Percentiles rank a stretch among this genome's conserved stretches.
phyloP scores from a whole-genome alignment of 2,329 filamentous ascomycete species.

The Trichoderma asperellum region DNA sequence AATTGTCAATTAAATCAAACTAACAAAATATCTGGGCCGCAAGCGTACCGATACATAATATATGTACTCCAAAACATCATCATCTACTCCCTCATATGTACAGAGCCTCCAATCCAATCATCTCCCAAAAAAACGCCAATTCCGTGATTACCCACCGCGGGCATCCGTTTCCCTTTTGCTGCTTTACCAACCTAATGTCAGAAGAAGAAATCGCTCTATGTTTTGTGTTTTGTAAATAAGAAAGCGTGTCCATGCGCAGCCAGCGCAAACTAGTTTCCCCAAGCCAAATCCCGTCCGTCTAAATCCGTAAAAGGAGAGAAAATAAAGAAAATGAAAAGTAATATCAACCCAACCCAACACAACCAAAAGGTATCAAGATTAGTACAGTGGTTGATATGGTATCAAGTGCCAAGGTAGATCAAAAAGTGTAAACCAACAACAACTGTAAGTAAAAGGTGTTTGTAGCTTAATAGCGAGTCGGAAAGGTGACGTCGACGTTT shows the following conservation, averaged over 20 bases:
- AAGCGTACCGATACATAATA: neutral
- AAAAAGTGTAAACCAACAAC: neutral
- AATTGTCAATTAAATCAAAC: neutral
- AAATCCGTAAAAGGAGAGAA: neutral
- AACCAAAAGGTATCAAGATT: neutral
- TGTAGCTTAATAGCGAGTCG: neutral
- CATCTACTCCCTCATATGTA: neutral
- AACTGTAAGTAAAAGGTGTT: neutral
- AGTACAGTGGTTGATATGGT: neutral
- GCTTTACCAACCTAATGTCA: neutral
- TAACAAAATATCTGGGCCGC: neutral
- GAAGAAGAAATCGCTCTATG: slow-evolving; percentile 24
- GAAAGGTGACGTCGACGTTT: neutral
- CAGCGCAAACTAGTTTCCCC: neutral
- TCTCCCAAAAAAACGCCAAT: slow-evolving; percentile 14
- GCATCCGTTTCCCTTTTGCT: slow-evolving; percentile 13
- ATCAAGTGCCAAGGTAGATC: neutral
- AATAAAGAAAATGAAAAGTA: neutral
- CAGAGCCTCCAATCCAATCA: neutral
- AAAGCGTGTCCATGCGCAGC: neutral
- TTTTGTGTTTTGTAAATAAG: slow-evolving; percentile 6
- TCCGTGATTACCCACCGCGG: neutral
- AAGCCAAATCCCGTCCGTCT: slow-evolving; percentile 2
- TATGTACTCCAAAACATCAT: neutral
- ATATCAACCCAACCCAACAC: neutral